Conservation (phyloP, 106 monocot genomes). For the Phalaenopsis aphrodite region DNA sequence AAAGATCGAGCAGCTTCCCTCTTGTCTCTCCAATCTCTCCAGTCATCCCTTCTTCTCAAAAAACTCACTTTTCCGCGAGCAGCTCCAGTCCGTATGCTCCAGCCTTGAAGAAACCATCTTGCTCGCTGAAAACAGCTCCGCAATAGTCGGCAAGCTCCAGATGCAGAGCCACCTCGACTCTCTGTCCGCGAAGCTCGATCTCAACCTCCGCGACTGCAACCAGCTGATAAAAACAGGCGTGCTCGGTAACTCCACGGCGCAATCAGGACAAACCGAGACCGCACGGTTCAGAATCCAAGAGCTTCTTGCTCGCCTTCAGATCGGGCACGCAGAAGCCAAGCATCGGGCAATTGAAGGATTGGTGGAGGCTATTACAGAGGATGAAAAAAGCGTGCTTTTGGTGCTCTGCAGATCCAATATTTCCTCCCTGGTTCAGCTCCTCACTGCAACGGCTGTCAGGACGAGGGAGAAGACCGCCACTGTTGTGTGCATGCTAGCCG, state of each 20-base stretch:
- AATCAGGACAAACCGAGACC: background rate
- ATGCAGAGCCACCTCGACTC: slow-evolving; percentile 65
- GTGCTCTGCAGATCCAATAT: slow-evolving; percentile 40
- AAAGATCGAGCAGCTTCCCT: slow-evolving; percentile 42
- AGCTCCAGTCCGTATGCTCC: slow-evolving; percentile 32
- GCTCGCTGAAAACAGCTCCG: slow-evolving; percentile 16
- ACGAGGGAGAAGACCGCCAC: slow-evolving; percentile 59
- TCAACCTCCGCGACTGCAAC: slow-evolving; percentile 46
- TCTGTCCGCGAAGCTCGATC: slow-evolving; percentile 37
- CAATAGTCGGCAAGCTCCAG: slow-evolving; percentile 37
- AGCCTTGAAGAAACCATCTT: slow-evolving; percentile 39
- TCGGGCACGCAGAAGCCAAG: slow-evolving; percentile 74
- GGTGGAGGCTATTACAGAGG: slow-evolving; percentile 41
- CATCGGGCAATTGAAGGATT: slow-evolving; percentile 58
- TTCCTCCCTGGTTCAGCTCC: slow-evolving; percentile 53
- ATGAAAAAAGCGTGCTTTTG: slow-evolving; percentile 39
- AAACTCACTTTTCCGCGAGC: slow-evolving; percentile 51
- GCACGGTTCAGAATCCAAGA: slow-evolving; percentile 20
- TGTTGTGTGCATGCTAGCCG: slow-evolving; percentile 46
- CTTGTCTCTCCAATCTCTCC: slow-evolving; percentile 62
- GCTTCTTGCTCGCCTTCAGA: slow-evolving; percentile 70
- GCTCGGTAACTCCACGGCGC: slow-evolving; percentile 18
- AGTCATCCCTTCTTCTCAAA: slow-evolving; percentile 60
- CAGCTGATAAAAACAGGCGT: slow-evolving; percentile 53
- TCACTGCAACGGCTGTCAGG: slow-evolving; percentile 33